Base-by-base conservation (phyloP, 169 alveolate species). In the Plasmodium yoelii region DNA sequence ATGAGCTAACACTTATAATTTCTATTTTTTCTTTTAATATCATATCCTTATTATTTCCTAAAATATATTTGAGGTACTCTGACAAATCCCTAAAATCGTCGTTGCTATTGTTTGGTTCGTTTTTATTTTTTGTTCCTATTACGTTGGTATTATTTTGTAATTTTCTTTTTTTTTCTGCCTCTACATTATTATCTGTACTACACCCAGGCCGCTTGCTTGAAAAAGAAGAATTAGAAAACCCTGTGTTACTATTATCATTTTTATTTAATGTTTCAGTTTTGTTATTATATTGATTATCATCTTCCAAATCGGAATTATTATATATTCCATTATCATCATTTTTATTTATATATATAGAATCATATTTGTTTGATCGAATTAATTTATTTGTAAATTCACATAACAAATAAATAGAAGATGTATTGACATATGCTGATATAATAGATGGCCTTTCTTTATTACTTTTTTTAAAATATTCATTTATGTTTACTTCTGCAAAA, bases 1-100 rank as follows among this genome's bases (percentile, higher is more conserved):
- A 86, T 8, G 90, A 72, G 53, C 89, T 93, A n/a, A 93, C 90
- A 39, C 92, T 90, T 8, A 92, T 73, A 19, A 93, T 28, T 55
- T 89, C 93, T 22, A 88, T 84, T 63, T 77, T 59, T 42, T 55
- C 46, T 1, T 44, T 15, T 39, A 63, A 39, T 6, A 49, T 34
- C 5, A 10, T 56, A 10, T 51, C 73, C 15, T 46, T 68, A n/a
- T 26, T 69, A 18, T 55, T 22, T 34, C 18, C 39, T 4, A 71
- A 51, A 6, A 49, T 15, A 5, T 82, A 63, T 26, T 44, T 55
- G 2, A 68, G 9, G n/a, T 49, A 18, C 0, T 15, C 61, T 2
- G 39, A 13, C 2, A 28, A 2, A 5, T 59, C 59, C 1, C 24
- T 47, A 34, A n/a, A 34, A 34, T 34, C 7, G 42, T 22, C 26